Evolutionary conservation across 1,284 basidiomycete genomes (phyloP).

Genomic region (Rhizoctonia solani): DNA sequence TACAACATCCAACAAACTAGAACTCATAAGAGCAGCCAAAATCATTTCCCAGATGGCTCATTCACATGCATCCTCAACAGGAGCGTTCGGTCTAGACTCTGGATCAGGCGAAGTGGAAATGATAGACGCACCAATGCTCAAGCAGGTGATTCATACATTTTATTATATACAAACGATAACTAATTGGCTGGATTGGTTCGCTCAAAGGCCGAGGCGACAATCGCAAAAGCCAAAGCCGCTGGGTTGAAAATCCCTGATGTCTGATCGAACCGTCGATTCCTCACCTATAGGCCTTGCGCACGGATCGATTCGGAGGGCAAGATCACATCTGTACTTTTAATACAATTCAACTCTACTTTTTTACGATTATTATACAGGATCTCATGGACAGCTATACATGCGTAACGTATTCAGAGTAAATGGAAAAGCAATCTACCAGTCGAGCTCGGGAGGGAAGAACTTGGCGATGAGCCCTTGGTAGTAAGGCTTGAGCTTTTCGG

Average conservation of each 20-base stretch:
- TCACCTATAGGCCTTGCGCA: background rate
- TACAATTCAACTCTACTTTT: too few species aligned
- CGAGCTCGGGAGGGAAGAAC: conserved; percentile 77
- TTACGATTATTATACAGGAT: background rate
- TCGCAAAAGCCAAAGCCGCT: conserved; percentile 66
- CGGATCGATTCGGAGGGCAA: too few species aligned
- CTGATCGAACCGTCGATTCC: background rate
- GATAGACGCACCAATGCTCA: conserved; percentile 93
- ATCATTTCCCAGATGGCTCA: conserved; percentile 69
- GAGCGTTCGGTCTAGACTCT: conserved; percentile 66
- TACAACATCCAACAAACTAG: conserved; percentile 54
- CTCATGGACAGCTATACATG: background rate
- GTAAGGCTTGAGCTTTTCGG: conserved; percentile 73
- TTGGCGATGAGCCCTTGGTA: conserved; percentile 81
- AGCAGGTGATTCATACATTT: conserved; percentile 57
- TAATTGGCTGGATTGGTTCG: too few species aligned
- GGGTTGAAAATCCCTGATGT: conserved; percentile 62
- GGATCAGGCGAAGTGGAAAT: conserved; percentile 67
- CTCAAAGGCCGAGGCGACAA: conserved; percentile 67
- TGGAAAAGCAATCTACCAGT: conserved; percentile 59
- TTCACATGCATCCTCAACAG: conserved; percentile 54
- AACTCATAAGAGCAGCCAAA: conserved; percentile 75
- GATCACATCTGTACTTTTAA: too few species aligned
- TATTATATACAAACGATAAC: background rate
- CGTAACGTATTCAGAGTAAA: background rate